phyloP scores from a whole-genome alignment of 257 asterid species.

The Petunia axillaris region DNA sequence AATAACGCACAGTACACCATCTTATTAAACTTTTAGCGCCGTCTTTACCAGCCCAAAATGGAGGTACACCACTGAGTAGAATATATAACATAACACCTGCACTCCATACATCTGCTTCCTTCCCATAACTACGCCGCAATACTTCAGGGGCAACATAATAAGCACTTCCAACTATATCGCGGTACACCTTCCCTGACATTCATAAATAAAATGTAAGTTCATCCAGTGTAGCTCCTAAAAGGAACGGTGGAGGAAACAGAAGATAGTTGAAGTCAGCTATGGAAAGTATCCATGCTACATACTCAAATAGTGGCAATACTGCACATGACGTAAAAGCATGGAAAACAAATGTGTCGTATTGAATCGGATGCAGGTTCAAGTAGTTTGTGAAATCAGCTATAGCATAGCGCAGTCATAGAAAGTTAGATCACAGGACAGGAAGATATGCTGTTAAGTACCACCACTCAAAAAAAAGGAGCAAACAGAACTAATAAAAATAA shows the following conservation, averaged over 20 bases:
- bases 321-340: background rate
- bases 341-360: background rate
- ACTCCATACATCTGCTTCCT: constrained; percentile 36
- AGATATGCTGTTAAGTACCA: background rate
- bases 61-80: constrained; percentile 37
- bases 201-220: background rate
- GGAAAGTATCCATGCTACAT: background rate
- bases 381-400: background rate
- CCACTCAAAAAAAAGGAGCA: background rate
- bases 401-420: background rate
- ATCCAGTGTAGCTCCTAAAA: background rate
- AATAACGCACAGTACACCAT: constrained; percentile 3
- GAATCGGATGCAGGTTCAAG: background rate
- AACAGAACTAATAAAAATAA: background rate
- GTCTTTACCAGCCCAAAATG: constrained; percentile 37
- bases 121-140: constrained; percentile 34
- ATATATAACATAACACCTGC: constrained; percentile 37
- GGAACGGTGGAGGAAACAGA: background rate
- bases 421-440: background rate
- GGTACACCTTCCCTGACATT: constrained; percentile 33
- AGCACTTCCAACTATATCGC: constrained; percentile 40
- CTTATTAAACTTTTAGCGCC: background rate
- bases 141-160: constrained; percentile 40
- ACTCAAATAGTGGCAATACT: background rate
- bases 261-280: background rate